A percentile compares a stretch with the other conserved stretches of the same genome.
Evolutionary conservation across 805 yeast genomes (phyloP).

Genomic region (Sungouiella thailandica): DNA sequence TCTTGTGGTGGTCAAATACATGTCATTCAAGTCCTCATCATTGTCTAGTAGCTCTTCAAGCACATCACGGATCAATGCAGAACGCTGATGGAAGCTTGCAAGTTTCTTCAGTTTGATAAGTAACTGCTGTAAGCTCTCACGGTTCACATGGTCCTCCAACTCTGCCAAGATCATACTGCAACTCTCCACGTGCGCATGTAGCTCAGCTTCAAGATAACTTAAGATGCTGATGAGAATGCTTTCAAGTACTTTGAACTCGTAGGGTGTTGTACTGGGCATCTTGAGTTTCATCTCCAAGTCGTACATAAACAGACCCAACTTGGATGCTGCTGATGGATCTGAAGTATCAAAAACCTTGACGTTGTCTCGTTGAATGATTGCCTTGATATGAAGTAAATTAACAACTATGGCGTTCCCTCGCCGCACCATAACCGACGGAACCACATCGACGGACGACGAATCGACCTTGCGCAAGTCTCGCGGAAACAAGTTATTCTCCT

Average conservation of each 20-base stretch:
- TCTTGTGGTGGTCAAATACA: slow-evolving; percentile 59
- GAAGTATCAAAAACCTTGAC: slow-evolving; percentile 83
- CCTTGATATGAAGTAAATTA: slow-evolving; percentile 82
- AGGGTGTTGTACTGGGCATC: slow-evolving; percentile 25
- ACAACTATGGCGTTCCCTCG: slow-evolving; percentile 68
- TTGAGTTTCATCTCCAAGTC: slow-evolving; percentile 75
- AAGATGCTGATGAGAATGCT: slow-evolving; percentile 76
- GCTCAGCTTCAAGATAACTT: slow-evolving; percentile 72
- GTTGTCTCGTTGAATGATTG: slow-evolving; percentile 72
- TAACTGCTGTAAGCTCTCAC: slow-evolving; percentile 68
- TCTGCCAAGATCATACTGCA: slow-evolving; percentile 65
- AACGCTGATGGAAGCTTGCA: slow-evolving; percentile 69
- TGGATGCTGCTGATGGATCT: slow-evolving; percentile 60
- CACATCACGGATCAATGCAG: slow-evolving; percentile 70
- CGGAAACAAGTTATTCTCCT: slow-evolving; percentile 71
- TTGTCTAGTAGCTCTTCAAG: slow-evolving; percentile 80
- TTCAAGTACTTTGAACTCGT: slow-evolving; percentile 81
- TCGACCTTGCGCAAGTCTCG: slow-evolving; percentile 86
- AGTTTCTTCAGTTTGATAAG: slow-evolving; percentile 69
- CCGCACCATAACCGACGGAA: slow-evolving; percentile 84
- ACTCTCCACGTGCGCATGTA: slow-evolving; percentile 49
- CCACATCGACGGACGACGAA: slow-evolving; percentile 66
- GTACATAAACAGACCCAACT: slow-evolving; percentile 73
- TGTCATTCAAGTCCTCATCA: slow-evolving; percentile 77
- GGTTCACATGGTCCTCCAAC: slow-evolving; percentile 73